Base-by-base conservation (phyloP, 2,329 filamentous ascomycete genomes). In the Fusarium nanum region DNA sequence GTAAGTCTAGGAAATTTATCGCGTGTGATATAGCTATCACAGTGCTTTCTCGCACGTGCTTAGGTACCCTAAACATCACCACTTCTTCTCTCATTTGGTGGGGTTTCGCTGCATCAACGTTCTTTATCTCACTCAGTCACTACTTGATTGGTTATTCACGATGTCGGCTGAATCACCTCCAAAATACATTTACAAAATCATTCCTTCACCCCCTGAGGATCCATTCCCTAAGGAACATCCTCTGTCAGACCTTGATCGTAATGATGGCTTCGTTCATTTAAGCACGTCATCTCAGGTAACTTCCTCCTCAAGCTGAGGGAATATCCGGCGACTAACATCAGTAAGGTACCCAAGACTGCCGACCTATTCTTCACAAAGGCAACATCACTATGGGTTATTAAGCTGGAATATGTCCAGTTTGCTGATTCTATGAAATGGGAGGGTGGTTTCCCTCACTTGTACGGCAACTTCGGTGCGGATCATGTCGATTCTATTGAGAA, bases 241-340 rank as follows among this genome's bases (percentile, higher is more conserved):
- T 16, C 81, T 87, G 64, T 90, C 88, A 14, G 84, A 86, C 34
- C 84, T 90, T 46, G 88, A 91, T 76, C 77, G 79, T 68, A 83
- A 85, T 37, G 88, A 90, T 74, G 88, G 88, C 50, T 91, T 88
- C 77, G 81, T 91, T 32, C 88, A 91, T 71, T 77, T 91, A 18
- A 90, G 88, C 74, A 87, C 85, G 0, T 82, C 84, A 3, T 78
- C 78, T 40, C 88, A 90, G 81, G 86, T 86, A 40, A 45, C 12
- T 30, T 4, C 25, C 9, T 41, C 40, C 22, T 12, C 13, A 25
- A n/a, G 18, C 18, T 61, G 44, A 46, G 3, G 2, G 7, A 13
- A 22, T 32, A 32, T 14, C 5, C 18, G 2, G 5, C 8, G 20
- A 30, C 53, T 69, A 40, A 73, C 11, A 12, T 5, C 14, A 5